Base-by-base conservation (phyloP, 2,329 filamentous ascomycete species). In the Akanthomyces dipterigenus region DNA sequence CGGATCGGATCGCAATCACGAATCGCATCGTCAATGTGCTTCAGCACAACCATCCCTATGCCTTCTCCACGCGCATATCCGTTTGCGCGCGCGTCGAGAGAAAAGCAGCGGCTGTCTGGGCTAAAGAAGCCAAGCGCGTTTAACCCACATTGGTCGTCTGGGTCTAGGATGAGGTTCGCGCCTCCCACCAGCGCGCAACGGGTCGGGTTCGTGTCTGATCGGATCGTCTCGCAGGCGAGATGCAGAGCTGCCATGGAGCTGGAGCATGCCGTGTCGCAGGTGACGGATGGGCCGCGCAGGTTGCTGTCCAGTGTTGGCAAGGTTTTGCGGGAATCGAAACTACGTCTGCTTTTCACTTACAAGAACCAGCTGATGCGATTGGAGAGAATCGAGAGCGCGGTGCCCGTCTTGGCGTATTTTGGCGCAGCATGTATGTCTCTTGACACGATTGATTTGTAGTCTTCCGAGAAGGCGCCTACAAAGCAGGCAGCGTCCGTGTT, bases 31-130 rank as follows among this genome's bases (percentile, higher is more conserved):
- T 70, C 67, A 0, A 81, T 67, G 1, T 70, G 73, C 67, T 82
- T 82, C 3, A 83, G 62, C 1, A 80, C 59, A 3, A 82, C 56
- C 16, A 73, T 68, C 1, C 69, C 74, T 18, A 76, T 68, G 3
- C 79, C 80, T 64, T 83, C 81, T 2, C 78, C 80, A 11, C 79
- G 71, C 0, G 71, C 77, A 64, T 81, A 83, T 0, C 81, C 81
- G 61, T 74, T 73, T 1, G 73, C 80, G n/a, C 65, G 66, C 8
- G 67, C 64, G 63, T 80, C 80, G 63, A 73, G 79, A n/a, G 43
- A 8, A n/a, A 46, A 46, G 20, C 43, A 46, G 5, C 43, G 43
- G 7, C 43, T 46, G 4, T 46, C 43, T 2, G 43, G 43, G 9
- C 43, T 46, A 9, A 46, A 12, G 11, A 46, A 46, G 1, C 43